These are phyloP conservation scores for Xylaria venustula DNA, from an alignment of 495 filamentous ascomycete genomes.

Conservation along the genomic window DNA sequence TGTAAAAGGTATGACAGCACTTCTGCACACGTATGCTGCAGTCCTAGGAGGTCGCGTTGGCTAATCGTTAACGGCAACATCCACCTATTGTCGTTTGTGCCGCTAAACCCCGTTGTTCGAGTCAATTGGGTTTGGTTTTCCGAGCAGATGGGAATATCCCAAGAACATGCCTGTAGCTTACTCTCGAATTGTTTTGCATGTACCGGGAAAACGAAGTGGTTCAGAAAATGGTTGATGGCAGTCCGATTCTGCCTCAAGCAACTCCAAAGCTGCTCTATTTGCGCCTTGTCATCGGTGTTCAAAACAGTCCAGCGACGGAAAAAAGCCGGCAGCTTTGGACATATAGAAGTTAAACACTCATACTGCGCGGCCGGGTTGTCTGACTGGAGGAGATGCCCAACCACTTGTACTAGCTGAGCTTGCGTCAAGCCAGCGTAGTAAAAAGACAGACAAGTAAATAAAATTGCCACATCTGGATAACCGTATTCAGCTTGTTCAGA, in stretches of 20 bases:
- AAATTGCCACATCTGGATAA: conserved; percentile 55
- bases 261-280: conserved; percentile 43
- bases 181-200: conserved; percentile 53
- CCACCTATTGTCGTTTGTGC: conserved; percentile 51
- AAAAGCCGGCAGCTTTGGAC: conserved; percentile 36
- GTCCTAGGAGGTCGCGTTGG: conserved; percentile 47
- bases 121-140: conserved; percentile 3
- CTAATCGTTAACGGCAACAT: conserved; percentile 52
- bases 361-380: conserved; percentile 52
- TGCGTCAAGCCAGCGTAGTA: conserved; percentile 48
- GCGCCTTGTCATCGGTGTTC: conserved; percentile 48
- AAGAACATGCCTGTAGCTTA: conserved; percentile 55
- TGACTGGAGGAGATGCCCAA: conserved; percentile 44
- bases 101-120: conserved; percentile 54
- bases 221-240: conserved; percentile 52
- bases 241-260: conserved; percentile 33
- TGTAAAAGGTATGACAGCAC: conserved; percentile 53
- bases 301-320: conserved; percentile 47
- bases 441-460: conserved; percentile 53
- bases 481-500: conserved; percentile 51
- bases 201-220: conserved; percentile 53
- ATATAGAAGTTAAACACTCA: conserved; percentile 41
- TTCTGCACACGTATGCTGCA: conserved; percentile 53
- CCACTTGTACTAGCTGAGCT: conserved; percentile 36
- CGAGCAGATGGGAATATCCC: conserved; percentile 49